Evolutionary conservation across 257 asterid species (phyloP).

Genomic region (Hygrophila difformis): DNA sequence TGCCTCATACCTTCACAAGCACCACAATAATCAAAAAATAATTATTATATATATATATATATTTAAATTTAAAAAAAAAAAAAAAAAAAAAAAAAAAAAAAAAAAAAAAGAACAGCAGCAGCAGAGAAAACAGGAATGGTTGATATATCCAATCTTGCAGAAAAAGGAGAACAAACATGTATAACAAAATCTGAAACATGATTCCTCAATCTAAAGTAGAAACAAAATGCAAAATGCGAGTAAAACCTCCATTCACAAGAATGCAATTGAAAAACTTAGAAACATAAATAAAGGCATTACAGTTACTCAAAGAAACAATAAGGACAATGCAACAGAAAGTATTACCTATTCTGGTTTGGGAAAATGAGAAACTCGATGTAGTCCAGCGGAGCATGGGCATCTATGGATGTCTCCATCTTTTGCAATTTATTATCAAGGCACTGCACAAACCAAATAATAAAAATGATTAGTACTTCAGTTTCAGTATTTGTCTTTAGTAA

Average conservation of each 20-base stretch:
- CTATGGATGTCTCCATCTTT: constrained; percentile 49
- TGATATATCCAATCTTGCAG: too few relatives aligned
- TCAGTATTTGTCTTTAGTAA: not conserved
- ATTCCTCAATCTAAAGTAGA: too few relatives aligned
- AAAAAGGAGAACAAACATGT: too few relatives aligned
- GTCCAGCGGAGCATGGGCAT: constrained; percentile 39
- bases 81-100: too few relatives aligned
- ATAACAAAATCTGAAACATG: too few relatives aligned
- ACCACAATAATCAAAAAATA: constrained; percentile 13
- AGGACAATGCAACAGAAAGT: not conserved
- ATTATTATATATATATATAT: too few relatives aligned
- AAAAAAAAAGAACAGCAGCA: not conserved
- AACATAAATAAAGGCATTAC: not conserved
- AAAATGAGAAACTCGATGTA: constrained; percentile 63
- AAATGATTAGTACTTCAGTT: constrained; percentile 14
- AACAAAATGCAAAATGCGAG: too few relatives aligned
- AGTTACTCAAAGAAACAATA: not conserved
- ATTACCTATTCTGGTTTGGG: constrained; percentile 70
- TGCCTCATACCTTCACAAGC: constrained; percentile 62
- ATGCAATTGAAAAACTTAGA: not conserved
- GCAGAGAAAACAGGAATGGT: not conserved
- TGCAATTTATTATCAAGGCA: constrained; percentile 13
- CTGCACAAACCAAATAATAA: constrained; percentile 18
- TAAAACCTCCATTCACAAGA: not conserved
- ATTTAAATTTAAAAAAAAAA: too few relatives aligned